phyloP scores from a whole-genome alignment of 139 green algal species.

The Ostreobium quekettii region DNA sequence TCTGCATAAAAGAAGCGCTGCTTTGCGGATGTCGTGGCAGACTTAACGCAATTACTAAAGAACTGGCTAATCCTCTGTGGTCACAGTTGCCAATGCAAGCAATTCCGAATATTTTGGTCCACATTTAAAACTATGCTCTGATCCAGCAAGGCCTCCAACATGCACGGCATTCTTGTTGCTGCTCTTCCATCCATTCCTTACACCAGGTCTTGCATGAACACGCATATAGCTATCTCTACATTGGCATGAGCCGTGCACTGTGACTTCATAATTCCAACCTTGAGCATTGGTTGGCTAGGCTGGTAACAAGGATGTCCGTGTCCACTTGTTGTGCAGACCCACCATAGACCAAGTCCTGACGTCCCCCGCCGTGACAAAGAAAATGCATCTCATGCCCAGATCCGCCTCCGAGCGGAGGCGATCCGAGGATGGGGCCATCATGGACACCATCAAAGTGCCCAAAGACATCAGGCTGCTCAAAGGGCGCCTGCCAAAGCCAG shows the following conservation, averaged over 20 bases:
- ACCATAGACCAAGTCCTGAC: constrained; percentile 37
- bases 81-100: too few relatives aligned
- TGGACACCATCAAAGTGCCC: constrained; percentile 46
- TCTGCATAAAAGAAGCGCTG: constrained; percentile 19
- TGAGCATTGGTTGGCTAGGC: not conserved
- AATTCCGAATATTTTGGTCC: too few relatives aligned
- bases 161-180: not conserved
- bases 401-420: constrained; percentile 13
- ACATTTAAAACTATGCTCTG: too few relatives aligned
- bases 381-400: constrained; percentile 23
- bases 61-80: too few relatives aligned
- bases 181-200: not conserved
- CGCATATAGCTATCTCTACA: too few relatives aligned
- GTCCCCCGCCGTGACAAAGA: constrained; percentile 23
- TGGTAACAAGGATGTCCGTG: not conserved
- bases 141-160: constrained; percentile 2
- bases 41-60: too few relatives aligned
- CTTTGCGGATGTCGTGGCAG: constrained; percentile 5
- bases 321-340: constrained; percentile 14
- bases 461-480: constrained; percentile 34
- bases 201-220: too few relatives aligned
- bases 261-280: not conserved
- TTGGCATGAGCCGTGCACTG: too few relatives aligned
- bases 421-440: constrained; percentile 22
- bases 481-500: constrained; percentile 31